These are phyloP conservation scores for Yarrowia bubula DNA, from an alignment of 805 yeast genomes.

Conservation along the genomic window DNA sequence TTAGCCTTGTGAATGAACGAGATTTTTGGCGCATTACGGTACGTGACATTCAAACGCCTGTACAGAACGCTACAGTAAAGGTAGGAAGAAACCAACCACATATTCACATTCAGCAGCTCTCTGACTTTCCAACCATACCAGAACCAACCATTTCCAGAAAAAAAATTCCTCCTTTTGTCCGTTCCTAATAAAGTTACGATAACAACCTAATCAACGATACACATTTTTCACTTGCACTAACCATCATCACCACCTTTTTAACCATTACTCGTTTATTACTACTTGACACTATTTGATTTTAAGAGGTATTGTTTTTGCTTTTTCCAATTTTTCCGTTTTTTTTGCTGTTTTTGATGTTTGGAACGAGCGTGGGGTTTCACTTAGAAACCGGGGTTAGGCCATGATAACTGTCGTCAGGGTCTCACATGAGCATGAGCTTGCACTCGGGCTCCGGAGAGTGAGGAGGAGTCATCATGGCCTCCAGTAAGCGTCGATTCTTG, in stretches of 20 bases:
- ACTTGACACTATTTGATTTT: not conserved
- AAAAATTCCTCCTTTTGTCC: not conserved
- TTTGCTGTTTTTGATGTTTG: not conserved
- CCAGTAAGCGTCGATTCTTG: constrained; percentile 24
- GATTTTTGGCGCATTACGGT: too few relatives aligned
- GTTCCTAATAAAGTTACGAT: not conserved
- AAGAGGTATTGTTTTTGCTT: not conserved
- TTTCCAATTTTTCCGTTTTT: not conserved
- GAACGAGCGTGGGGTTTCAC: constrained; percentile 7
- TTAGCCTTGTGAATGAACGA: too few relatives aligned
- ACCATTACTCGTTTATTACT: not conserved
- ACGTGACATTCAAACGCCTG: too few relatives aligned
- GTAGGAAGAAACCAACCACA: too few relatives aligned
- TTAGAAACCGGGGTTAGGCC: constrained; percentile 5
- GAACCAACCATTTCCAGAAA: not conserved
- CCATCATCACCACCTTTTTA: too few relatives aligned
- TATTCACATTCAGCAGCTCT: too few relatives aligned
- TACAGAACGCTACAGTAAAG: too few relatives aligned
- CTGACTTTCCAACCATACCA: too few relatives aligned
- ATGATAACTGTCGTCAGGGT: constrained; percentile 18
- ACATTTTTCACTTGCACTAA: not conserved
- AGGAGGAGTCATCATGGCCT: constrained; percentile 26
- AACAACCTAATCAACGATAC: not conserved
- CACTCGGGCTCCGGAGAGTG: constrained; percentile 25
- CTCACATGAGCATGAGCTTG: constrained; percentile 23